These are phyloP conservation scores for Cordyceps sp. DNA, from an alignment of 2,329 filamentous ascomycete species.

Conservation along the genomic window DNA sequence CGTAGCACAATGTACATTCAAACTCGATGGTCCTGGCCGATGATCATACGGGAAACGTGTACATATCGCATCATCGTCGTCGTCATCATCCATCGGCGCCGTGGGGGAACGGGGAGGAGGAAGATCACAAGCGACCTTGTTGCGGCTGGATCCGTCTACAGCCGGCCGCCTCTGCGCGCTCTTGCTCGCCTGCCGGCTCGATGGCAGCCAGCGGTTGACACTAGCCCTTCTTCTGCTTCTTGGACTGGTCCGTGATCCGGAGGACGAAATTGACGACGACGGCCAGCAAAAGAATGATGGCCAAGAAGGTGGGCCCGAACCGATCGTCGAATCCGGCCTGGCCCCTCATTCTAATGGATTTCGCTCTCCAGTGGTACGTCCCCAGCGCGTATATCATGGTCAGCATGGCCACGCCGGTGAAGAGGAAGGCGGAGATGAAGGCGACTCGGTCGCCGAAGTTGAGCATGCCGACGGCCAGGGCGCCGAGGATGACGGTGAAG, in stretches of 20 bases:
- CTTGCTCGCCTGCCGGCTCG: no score
- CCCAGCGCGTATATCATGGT: slow-evolving; percentile 90
- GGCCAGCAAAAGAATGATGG: slow-evolving; percentile 69
- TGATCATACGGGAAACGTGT: no score
- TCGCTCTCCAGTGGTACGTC: slow-evolving; percentile 95
- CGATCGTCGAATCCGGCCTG: slow-evolving; percentile 95
- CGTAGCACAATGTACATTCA: no score
- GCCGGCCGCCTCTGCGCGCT: no score
- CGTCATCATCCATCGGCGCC: no score
- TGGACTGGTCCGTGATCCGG: slow-evolving; percentile 36
- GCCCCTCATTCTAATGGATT: slow-evolving; percentile 76
- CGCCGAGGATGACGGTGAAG: slow-evolving; percentile 96
- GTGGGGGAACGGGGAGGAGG: no score
- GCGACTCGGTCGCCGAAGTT: slow-evolving; percentile 95
- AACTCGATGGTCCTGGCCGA: no score
- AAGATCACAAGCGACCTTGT: no score
- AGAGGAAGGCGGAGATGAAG: slow-evolving; percentile 84
- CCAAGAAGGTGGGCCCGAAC: slow-evolving; percentile 81
- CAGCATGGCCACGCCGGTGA: slow-evolving; percentile 85
- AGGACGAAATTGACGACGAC: slow-evolving; percentile 95
- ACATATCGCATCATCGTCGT: no score
- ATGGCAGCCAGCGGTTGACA: no score
- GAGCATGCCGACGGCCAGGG: slow-evolving; percentile 87
- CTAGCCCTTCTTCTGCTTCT: no score
- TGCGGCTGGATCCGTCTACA: no score